Base-by-base conservation (phyloP, 352 stramenopile genomes). In the Globisporangium orthogonon region DNA sequence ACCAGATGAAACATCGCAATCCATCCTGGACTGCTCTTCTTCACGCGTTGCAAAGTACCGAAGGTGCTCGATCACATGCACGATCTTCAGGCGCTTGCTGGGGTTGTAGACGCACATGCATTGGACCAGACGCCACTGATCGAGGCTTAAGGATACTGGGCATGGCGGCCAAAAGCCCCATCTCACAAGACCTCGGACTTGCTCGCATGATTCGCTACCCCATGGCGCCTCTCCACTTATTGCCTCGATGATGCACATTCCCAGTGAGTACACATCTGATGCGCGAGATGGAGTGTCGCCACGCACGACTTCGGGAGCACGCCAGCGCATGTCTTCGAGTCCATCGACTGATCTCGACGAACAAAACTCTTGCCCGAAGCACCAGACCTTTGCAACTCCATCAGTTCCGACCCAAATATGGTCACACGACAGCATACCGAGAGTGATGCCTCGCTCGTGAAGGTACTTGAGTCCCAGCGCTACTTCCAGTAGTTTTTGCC, bases 391-490 rank as follows among this genome's bases (percentile, higher is more conserved):
- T 3, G 59, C 59, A 4, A 41, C 35, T 9, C 30, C 52, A 23
- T 60, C 45, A 2, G 59, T 39, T 17, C 46, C 47, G 4, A 65
- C 33, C 18, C 55, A 13, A 23, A 65, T 65, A 15, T 55, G 48
- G 28, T 60, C 52, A 40, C 59, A 50, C 5, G 37, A 15, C 18
- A 66, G 43, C 33, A 69, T 54, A 7, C 69, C 40, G 52, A 78
- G 70, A 23, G 74, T 52, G n/a, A 78, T 46, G 11, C 52, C 47
- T 15, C 43, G 31, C 13, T 56, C 54, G 45, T 81, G 73, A 7
- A 77, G 40, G 67, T 95, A 96, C 28, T 79, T 76, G 11, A 97
- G 58, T 4, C 57, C 73, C 3, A 52, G 35, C 7, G 64, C 53
- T 15, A 70, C 41, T 46, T 72, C 48, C 31, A 51, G 55, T 18